A percentile compares a stretch with the other conserved stretches of the same genome.
These are phyloP conservation scores for Erythrobasidium hasegawianum DNA, from an alignment of 1,284 basidiomycete species.

Conservation along the genomic window DNA sequence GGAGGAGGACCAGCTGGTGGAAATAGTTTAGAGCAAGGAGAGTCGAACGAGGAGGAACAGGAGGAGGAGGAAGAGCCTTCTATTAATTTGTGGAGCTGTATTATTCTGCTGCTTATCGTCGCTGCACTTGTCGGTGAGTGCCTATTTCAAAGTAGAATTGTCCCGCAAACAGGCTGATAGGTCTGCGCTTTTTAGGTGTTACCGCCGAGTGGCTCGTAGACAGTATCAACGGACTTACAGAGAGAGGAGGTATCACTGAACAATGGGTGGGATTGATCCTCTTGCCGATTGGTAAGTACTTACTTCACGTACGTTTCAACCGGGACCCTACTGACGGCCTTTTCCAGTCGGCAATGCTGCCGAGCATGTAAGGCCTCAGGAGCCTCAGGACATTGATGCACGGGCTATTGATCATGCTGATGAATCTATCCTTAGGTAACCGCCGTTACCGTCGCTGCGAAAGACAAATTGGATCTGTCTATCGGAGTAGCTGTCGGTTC, in stretches of 20 bases:
- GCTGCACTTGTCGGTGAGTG: slow-evolving; percentile 59
- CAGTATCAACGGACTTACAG: slow-evolving; percentile 52
- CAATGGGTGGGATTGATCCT: slow-evolving; percentile 48
- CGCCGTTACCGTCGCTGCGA: slow-evolving; percentile 50
- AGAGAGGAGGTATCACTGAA: slow-evolving; percentile 54
- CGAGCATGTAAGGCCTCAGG: too few relatives aligned
- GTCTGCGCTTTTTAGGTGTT: too few relatives aligned
- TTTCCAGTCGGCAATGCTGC: slow-evolving; percentile 30
- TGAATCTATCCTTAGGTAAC: too few relatives aligned
- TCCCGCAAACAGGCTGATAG: too few relatives aligned
- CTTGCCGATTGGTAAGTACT: slow-evolving; percentile 46
- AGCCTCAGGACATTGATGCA: too few relatives aligned
- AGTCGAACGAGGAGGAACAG: too few relatives aligned
- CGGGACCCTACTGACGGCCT: neutral
- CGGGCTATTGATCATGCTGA: too few relatives aligned
- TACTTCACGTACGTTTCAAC: neutral
- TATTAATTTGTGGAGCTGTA: slow-evolving; percentile 57
- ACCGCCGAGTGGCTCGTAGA: slow-evolving; percentile 39
- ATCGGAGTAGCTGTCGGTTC: slow-evolving; percentile 80
- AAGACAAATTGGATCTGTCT: slow-evolving; percentile 57
- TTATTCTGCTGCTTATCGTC: slow-evolving; percentile 58
- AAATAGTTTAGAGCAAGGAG: too few relatives aligned
- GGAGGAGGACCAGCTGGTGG: neutral
- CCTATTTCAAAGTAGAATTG: slow-evolving; percentile 6
- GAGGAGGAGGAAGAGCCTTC: slow-evolving; percentile 55